phyloP scores from a whole-genome alignment of 2,329 filamentous ascomycete species.

The Aspergillus viridinutans region DNA sequence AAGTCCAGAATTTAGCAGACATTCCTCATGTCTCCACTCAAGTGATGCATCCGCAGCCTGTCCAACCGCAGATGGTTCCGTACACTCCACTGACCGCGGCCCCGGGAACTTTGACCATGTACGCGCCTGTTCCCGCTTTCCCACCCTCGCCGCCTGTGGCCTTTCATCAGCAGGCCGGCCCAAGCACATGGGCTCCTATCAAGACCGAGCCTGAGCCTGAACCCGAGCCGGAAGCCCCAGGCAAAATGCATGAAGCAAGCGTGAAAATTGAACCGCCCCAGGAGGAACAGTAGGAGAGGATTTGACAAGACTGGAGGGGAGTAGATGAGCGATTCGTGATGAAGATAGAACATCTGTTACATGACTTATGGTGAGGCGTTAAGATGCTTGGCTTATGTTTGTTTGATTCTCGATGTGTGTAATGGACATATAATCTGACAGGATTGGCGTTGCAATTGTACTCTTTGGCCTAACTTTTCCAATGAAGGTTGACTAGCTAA shows the following conservation, averaged over 20 bases:
- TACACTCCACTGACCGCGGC: conserved; percentile 13
- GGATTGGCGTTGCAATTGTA: not conserved
- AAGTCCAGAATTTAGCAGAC: conserved; percentile 6
- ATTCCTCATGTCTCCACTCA: conserved; percentile 7
- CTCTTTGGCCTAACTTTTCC: not conserved
- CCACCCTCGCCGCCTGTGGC: not conserved
- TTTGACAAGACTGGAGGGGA: not conserved
- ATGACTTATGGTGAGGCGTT: not conserved
- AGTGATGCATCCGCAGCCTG: conserved; percentile 4
- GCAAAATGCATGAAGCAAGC: conserved; percentile 9
- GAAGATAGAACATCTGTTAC: not conserved
- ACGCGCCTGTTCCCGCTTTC: conserved; percentile 6
- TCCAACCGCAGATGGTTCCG: conserved; percentile 3
- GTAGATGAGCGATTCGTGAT: not conserved
- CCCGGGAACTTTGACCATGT: conserved; percentile 16
- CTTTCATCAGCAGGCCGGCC: not conserved
- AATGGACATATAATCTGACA: not conserved
- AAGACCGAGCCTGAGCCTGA: conserved; percentile 5
- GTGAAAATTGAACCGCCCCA: conserved; percentile 20
- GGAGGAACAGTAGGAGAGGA: not conserved
- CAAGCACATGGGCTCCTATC: not conserved
- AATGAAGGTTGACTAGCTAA: not conserved
- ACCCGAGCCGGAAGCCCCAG: conserved; percentile 15
- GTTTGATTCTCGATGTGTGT: not conserved
- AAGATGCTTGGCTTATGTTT: not conserved